Percentiles rank a stretch among this genome's conserved stretches.
Conservation (phyloP, 2,329 filamentous ascomycete genomes). For the Xylaria sp. region DNA sequence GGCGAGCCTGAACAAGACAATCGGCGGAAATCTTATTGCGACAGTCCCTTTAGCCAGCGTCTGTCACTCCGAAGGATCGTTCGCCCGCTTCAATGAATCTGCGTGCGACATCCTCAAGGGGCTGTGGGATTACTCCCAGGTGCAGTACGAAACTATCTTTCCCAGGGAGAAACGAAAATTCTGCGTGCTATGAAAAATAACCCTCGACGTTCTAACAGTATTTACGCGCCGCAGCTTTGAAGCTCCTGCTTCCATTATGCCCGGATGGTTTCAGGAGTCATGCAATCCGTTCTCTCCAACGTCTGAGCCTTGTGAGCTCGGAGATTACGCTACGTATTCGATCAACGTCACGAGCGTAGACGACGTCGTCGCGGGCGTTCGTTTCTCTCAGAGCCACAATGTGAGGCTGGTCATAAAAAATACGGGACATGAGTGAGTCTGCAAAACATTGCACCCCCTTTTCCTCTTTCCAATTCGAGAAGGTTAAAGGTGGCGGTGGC, state of each 20-base stretch:
- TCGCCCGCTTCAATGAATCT: background rate
- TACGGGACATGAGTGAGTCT: background rate
- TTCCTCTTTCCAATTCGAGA: background rate
- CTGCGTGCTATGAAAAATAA: background rate
- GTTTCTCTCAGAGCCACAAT: background rate
- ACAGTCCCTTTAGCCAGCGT: background rate
- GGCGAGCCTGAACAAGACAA: background rate
- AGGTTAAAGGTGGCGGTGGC: background rate
- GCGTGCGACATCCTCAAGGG: background rate
- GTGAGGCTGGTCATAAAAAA: background rate
- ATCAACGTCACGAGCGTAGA: background rate
- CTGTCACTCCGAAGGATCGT: background rate
- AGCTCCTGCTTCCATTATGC: background rate
- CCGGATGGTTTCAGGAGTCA: background rate
- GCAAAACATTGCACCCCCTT: background rate
- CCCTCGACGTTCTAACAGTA: background rate
- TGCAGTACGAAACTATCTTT: background rate
- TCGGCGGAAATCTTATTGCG: background rate
- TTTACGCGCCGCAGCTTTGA: background rate
- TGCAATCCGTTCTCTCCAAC: constrained; percentile 1
- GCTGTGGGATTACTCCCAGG: background rate
- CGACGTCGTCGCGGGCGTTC: background rate
- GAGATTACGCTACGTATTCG: background rate
- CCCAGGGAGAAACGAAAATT: background rate
- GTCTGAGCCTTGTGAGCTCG: background rate